These are phyloP conservation scores for Trichoderma harzianum DNA, from an alignment of 2,329 filamentous ascomycete species.

Conservation along the genomic window DNA sequence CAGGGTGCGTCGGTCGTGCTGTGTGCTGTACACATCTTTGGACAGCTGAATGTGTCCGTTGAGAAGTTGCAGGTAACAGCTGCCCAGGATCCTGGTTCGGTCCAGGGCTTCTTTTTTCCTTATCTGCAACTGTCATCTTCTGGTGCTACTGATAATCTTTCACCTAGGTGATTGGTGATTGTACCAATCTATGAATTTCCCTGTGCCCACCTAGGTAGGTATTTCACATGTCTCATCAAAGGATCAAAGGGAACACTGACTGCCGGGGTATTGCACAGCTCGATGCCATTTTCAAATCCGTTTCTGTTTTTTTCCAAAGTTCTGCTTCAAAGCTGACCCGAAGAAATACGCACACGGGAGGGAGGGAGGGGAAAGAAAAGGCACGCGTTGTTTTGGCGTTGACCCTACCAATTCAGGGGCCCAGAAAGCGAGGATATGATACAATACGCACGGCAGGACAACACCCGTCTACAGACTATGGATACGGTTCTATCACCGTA, in stretches of 20 bases:
- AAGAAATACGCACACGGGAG: not conserved
- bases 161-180: not conserved
- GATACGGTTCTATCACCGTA: not conserved
- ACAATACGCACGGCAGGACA: not conserved
- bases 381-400: not conserved
- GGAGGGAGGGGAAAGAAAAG: not conserved
- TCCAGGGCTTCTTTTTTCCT: not conserved
- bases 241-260: not conserved
- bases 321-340: not conserved
- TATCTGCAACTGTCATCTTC: not conserved
- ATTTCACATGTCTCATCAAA: not conserved
- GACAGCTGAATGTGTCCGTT: not conserved
- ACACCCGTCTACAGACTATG: not conserved
- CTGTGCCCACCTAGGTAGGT: not conserved
- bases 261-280: not conserved
- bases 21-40: not conserved
- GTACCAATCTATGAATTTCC: not conserved
- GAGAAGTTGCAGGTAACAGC: not conserved
- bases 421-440: not conserved
- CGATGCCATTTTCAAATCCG: not conserved
- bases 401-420: slow-evolving; percentile 6
- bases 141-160: not conserved
- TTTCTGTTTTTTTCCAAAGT: not conserved
- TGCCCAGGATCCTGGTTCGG: not conserved
- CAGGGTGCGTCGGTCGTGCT: not conserved